Conservation (phyloP, 1,284 basidiomycete species). For the Cryptococcus depauperatus region DNA sequence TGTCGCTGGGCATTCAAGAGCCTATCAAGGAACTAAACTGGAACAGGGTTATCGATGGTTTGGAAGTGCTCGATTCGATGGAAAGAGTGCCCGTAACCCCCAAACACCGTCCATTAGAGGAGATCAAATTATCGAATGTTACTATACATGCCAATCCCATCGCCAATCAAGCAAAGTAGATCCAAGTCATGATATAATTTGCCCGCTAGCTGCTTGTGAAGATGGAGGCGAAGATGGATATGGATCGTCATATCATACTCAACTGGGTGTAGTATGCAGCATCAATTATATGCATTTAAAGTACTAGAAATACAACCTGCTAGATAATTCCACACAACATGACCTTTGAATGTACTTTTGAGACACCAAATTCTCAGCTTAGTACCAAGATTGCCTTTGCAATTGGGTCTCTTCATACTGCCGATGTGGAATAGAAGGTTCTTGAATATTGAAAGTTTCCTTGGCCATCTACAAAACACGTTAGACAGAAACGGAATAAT, state of each 20-base stretch:
- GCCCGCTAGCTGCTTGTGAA: too few species aligned
- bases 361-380: too few species aligned
- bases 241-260: too few species aligned
- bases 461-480: conserved; percentile 43
- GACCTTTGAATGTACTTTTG: too few species aligned
- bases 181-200: too few species aligned
- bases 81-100: conserved; percentile 82
- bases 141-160: conserved; percentile 90
- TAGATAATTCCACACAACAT: too few species aligned
- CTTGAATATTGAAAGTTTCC: conserved; percentile 42
- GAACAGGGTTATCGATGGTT: conserved; percentile 79
- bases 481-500: neutral
- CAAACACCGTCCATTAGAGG: conserved; percentile 78
- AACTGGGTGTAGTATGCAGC: too few species aligned
- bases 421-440: conserved; percentile 45
- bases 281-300: conserved; percentile 6
- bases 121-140: conserved; percentile 72
- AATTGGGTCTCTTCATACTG: conserved; percentile 4
- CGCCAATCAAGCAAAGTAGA: conserved; percentile 30
- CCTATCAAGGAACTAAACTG: neutral
- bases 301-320: too few species aligned
- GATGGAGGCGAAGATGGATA: too few species aligned
- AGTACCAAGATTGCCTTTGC: conserved; percentile 17
- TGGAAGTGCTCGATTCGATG: conserved; percentile 78
- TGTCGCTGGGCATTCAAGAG: neutral